A percentile compares a stretch with the other conserved stretches of the same genome.
Evolutionary conservation across 2,329 filamentous ascomycete species (phyloP).

Genomic region (Pseudogymnoascus sp.): DNA sequence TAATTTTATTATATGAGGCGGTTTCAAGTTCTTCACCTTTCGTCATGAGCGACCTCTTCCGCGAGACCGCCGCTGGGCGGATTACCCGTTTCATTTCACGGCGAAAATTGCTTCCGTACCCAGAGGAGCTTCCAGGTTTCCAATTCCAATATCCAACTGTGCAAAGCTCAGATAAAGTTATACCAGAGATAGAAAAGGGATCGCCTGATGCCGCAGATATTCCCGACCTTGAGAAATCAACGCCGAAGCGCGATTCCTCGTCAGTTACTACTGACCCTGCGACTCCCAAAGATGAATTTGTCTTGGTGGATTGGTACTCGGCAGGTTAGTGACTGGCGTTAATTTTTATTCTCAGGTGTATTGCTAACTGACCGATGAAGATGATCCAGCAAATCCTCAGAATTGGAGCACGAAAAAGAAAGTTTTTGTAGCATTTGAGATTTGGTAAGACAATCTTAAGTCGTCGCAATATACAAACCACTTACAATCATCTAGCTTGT

Average conservation of each 20-base stretch:
- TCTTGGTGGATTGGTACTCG: constrained; percentile 12
- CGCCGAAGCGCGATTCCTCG: background rate
- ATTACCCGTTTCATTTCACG: constrained; percentile 34
- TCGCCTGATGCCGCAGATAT: constrained; percentile 29
- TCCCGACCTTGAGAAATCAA: constrained; percentile 10
- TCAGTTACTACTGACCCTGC: constrained; percentile 1
- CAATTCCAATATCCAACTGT: constrained; percentile 40
- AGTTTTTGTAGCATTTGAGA: constrained; percentile 18
- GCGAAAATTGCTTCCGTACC: constrained; percentile 34
- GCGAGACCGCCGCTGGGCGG: constrained; percentile 37
- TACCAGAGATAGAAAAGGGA: constrained; percentile 31
- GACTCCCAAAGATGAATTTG: constrained; percentile 32
- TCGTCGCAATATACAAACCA: constrained; percentile 17
- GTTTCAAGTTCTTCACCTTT: background rate
- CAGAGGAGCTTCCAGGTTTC: constrained; percentile 42
- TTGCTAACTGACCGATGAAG: constrained; percentile 9
- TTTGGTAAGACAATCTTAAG: constrained; percentile 17
- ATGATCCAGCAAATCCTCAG: constrained; percentile 26
- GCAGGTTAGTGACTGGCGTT: constrained; percentile 4
- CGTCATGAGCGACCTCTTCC: constrained; percentile 33
- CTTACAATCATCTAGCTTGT: constrained; percentile 38
- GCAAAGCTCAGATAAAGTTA: constrained; percentile 42
- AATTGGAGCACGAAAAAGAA: constrained; percentile 21
- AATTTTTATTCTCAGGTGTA: background rate
- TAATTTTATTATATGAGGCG: background rate